Evolutionary conservation across 768 basidiomycete species (phyloP).

Genomic region (Rhodotorula graminis): DNA sequence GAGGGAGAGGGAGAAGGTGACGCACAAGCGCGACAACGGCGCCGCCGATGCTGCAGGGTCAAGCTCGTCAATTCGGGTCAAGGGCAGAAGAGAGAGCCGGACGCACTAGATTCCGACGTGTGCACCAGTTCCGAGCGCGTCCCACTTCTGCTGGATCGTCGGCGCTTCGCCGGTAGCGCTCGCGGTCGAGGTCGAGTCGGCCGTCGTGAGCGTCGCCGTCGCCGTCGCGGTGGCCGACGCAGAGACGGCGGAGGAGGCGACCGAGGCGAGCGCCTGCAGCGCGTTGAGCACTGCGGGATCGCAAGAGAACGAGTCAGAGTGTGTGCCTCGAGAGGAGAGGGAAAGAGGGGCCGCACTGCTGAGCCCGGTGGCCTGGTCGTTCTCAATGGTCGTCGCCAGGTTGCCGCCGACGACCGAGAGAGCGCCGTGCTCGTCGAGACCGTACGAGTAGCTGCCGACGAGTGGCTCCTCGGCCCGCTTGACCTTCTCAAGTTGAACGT

Average conservation of each 20-base stretch:
- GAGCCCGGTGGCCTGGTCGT: slow-evolving; percentile 5
- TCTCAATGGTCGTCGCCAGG: neutral
- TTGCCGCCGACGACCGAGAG: neutral
- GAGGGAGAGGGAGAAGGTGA: neutral
- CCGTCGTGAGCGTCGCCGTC: neutral
- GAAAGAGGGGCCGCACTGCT: slow-evolving; percentile 6
- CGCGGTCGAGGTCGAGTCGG: neutral
- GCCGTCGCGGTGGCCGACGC: neutral
- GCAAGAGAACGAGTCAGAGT: too few species aligned
- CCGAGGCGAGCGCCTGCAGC: neutral
- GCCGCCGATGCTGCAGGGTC: slow-evolving; percentile 1
- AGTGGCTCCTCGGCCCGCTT: slow-evolving; percentile 24
- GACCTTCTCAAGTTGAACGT: slow-evolving; percentile 18
- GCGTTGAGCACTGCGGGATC: neutral
- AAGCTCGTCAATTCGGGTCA: too few species aligned
- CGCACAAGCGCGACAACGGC: slow-evolving; percentile 8
- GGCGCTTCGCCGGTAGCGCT: neutral
- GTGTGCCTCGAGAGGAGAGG: neutral
- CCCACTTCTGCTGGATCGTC: slow-evolving; percentile 14
- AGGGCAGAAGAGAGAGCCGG: neutral
- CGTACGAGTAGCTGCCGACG: slow-evolving; percentile 16
- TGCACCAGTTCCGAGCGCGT: neutral
- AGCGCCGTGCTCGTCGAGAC: slow-evolving; percentile 15
- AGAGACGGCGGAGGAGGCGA: neutral
- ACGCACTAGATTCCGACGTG: slow-evolving; percentile 7